Evolutionary conservation across 495 filamentous ascomycete genomes (phyloP).

Genomic region (Entonaema liquescens): DNA sequence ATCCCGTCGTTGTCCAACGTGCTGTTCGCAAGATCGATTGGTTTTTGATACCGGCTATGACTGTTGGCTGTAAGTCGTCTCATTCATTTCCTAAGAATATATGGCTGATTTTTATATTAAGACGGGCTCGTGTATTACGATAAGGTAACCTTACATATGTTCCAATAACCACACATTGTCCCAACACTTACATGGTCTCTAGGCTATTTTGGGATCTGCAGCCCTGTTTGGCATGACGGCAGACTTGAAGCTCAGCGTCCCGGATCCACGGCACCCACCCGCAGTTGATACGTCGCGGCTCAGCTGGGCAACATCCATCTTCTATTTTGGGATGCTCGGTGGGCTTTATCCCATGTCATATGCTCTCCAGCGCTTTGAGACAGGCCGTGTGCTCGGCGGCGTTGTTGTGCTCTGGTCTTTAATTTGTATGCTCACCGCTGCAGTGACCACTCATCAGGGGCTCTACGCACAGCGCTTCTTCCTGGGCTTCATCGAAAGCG

Average conservation of each 20-base stretch:
- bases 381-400: slow-evolving; percentile 67
- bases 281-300: slow-evolving; percentile 68
- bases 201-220: slow-evolving; percentile 77
- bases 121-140: slow-evolving; percentile 82
- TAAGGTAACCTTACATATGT: slow-evolving; percentile 57
- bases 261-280: slow-evolving; percentile 60
- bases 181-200: slow-evolving; percentile 1
- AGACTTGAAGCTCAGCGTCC: slow-evolving; percentile 65
- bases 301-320: slow-evolving; percentile 78
- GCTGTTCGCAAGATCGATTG: slow-evolving; percentile 75
- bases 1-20: slow-evolving; percentile 42
- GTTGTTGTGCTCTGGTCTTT: slow-evolving; percentile 73
- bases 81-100: background rate
- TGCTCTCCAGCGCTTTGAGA: slow-evolving; percentile 69
- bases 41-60: slow-evolving; percentile 76
- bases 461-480: slow-evolving; percentile 76
- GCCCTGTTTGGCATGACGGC: slow-evolving; percentile 78
- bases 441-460: slow-evolving; percentile 68
- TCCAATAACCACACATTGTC: background rate
- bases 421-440: slow-evolving; percentile 73
- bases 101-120: slow-evolving; percentile 17
- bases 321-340: slow-evolving; percentile 81
- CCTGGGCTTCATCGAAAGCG: slow-evolving; percentile 72
- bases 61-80: slow-evolving; percentile 60
- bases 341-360: slow-evolving; percentile 78